Evolutionary conservation across 345 rosid genomes (phyloP).

Genomic region (Camelina hispida): DNA sequence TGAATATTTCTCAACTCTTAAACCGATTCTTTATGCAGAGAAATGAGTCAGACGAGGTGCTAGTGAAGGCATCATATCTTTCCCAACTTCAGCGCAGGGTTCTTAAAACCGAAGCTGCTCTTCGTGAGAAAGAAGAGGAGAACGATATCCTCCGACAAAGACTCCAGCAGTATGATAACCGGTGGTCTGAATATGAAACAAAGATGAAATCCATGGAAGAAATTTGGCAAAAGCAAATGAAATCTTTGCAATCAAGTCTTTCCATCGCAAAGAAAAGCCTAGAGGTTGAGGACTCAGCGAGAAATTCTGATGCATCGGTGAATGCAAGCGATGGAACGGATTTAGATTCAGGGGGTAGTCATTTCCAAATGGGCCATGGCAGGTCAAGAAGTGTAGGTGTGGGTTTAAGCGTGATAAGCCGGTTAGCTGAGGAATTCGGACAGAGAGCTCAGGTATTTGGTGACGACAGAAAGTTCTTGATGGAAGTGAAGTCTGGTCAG

Average conservation of each 20-base stretch:
- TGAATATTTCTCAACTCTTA: constrained; percentile 5
- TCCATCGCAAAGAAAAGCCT: constrained; percentile 74
- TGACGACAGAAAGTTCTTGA: constrained; percentile 59
- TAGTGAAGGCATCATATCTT: constrained; percentile 56
- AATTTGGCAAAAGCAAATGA: constrained; percentile 91
- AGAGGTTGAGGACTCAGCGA: constrained; percentile 54
- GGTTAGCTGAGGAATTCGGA: constrained; percentile 79
- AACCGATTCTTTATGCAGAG: constrained; percentile 49
- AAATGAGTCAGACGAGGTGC: constrained; percentile 60
- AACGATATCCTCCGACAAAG: constrained; percentile 70
- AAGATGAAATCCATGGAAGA: constrained; percentile 97
- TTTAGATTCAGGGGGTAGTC: constrained; percentile 41
- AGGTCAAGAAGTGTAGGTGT: constrained; percentile 62
- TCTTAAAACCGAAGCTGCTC: constrained; percentile 63
- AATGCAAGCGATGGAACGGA: constrained; percentile 33
- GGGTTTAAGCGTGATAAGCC: constrained; percentile 53
- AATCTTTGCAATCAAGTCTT: constrained; percentile 79
- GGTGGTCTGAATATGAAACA: constrained; percentile 82
- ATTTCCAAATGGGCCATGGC: constrained; percentile 41
- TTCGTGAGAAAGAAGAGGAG: constrained; percentile 83
- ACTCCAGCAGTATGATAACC: constrained; percentile 65
- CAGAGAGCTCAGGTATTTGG: constrained; percentile 66
- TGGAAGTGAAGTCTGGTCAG: constrained; percentile 54
- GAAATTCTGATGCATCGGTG: constrained; percentile 39
- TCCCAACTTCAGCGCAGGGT: constrained; percentile 76